phyloP scores from a whole-genome alignment of 78 protist species.

The Corallochytrium limacisporum region DNA sequence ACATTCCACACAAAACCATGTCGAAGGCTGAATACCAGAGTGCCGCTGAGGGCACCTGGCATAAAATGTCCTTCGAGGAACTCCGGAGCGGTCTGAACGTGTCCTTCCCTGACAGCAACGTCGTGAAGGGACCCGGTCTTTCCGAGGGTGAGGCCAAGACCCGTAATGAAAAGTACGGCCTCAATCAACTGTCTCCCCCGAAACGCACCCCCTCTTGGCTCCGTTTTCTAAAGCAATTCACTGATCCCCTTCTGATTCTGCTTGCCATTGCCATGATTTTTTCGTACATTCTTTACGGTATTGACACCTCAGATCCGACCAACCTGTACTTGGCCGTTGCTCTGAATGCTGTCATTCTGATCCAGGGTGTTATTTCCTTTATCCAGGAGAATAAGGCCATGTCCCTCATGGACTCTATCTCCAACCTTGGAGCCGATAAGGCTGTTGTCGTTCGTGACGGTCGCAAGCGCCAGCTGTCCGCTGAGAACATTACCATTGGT shows the following conservation, averaged over 20 bases:
- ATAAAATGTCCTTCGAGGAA: too few relatives aligned
- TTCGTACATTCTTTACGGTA: slow-evolving; percentile 34
- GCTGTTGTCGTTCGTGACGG: slow-evolving; percentile 61
- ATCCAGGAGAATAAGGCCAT: slow-evolving; percentile 60
- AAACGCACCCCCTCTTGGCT: slow-evolving; percentile 17
- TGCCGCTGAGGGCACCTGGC: too few relatives aligned
- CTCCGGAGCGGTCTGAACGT: too few relatives aligned
- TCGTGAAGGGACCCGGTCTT: too few relatives aligned
- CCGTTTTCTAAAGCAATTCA: slow-evolving; percentile 14
- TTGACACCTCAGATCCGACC: not conserved
- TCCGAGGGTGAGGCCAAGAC: not conserved
- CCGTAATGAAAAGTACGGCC: slow-evolving; percentile 24
- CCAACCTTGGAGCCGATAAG: slow-evolving; percentile 35
- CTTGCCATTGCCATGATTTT: slow-evolving; percentile 44
- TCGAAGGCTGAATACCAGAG: too few relatives aligned
- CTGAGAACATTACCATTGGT: slow-evolving; percentile 55
- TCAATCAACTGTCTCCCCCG: slow-evolving; percentile 50
- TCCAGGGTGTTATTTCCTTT: slow-evolving; percentile 62
- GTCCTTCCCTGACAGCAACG: too few relatives aligned
- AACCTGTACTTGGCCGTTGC: slow-evolving; percentile 77
- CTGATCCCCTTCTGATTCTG: slow-evolving; percentile 34
- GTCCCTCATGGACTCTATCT: slow-evolving; percentile 62
- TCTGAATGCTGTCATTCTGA: slow-evolving; percentile 58
- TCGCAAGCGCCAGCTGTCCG: not conserved
- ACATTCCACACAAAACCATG: too few relatives aligned